Conservation (phyloP, 495 filamentous ascomycete genomes). For the Cercophora scortea region DNA sequence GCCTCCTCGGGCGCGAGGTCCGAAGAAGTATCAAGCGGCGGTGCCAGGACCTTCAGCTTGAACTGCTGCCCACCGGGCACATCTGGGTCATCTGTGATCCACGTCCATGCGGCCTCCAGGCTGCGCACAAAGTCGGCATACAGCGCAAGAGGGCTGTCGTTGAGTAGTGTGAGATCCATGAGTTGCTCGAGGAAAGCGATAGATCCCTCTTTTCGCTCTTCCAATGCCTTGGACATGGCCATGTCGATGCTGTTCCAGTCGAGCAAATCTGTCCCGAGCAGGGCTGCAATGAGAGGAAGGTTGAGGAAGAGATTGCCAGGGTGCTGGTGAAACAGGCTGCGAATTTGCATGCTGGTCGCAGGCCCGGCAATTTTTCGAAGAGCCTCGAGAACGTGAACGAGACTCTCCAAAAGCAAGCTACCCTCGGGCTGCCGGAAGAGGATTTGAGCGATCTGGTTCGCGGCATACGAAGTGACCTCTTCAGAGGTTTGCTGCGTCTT, state of each 20-base stretch:
- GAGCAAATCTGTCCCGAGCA: constrained; percentile 64
- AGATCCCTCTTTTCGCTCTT: constrained; percentile 56
- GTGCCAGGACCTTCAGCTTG: constrained; percentile 62
- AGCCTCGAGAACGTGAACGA: constrained; percentile 72
- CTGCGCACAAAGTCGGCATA: constrained; percentile 81
- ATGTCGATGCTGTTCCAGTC: constrained; percentile 76
- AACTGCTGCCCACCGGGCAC: constrained; percentile 58
- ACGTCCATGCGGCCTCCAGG: constrained; percentile 70
- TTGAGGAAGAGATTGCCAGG: constrained; percentile 73
- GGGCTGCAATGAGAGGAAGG: constrained; percentile 62
- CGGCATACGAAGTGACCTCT: constrained; percentile 57
- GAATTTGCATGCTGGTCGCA: constrained; percentile 60
- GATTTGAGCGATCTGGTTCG: constrained; percentile 60
- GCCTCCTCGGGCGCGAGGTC: constrained; percentile 13
- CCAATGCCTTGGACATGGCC: constrained; percentile 62
- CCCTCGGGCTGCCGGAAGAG: constrained; percentile 50
- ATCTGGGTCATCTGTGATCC: constrained; percentile 67
- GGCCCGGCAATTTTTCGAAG: constrained; percentile 71
- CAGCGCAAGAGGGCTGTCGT: constrained; percentile 64
- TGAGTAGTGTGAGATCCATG: constrained; percentile 68
- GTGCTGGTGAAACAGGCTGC: constrained; percentile 55
- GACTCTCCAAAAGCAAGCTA: constrained; percentile 68
- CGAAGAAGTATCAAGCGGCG: constrained; percentile 40
- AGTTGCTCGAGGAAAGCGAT: constrained; percentile 69
- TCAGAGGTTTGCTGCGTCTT: constrained; percentile 53